These are phyloP conservation scores for Cyclotella atomus DNA, from an alignment of 108 stramenopile genomes.

Conservation along the genomic window DNA sequence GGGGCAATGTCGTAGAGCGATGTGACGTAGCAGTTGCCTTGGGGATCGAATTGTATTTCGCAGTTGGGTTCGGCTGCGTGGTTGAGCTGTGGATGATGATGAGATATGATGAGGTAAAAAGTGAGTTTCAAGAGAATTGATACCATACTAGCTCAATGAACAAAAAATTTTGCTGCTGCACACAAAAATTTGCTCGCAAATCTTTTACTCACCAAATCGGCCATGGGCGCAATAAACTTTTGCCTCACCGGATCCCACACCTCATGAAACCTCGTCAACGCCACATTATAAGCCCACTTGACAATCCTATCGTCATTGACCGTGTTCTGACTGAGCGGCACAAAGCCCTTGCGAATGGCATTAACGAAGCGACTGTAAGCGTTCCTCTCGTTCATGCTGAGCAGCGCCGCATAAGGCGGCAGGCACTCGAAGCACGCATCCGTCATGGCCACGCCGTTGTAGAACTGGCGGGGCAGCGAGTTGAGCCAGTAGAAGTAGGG, in stretches of 20 bases:
- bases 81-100: conserved; percentile 19
- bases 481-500: conserved; percentile 42
- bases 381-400: conserved; percentile 28
- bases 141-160: background rate
- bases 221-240: conserved; percentile 47
- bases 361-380: conserved; percentile 31
- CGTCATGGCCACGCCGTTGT: conserved; percentile 31
- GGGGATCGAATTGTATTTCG: conserved; percentile 38
- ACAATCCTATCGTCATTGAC: conserved; percentile 19
- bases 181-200: background rate
- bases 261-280: conserved; percentile 34
- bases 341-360: conserved; percentile 24
- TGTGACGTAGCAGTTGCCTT: conserved; percentile 30
- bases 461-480: conserved; percentile 13
- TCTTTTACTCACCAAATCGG: conserved; percentile 39
- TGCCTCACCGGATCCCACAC: conserved; percentile 30
- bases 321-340: conserved; percentile 33
- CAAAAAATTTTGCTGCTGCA: background rate
- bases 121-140: background rate
- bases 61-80: conserved; percentile 34
- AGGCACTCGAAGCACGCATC: conserved; percentile 37
- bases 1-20: conserved; percentile 36
- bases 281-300: conserved; percentile 51
- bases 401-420: conserved; percentile 37
- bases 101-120: background rate